Base-by-base conservation (phyloP, 2,329 filamentous ascomycete species). In the Talaromyces amestolkiae region DNA sequence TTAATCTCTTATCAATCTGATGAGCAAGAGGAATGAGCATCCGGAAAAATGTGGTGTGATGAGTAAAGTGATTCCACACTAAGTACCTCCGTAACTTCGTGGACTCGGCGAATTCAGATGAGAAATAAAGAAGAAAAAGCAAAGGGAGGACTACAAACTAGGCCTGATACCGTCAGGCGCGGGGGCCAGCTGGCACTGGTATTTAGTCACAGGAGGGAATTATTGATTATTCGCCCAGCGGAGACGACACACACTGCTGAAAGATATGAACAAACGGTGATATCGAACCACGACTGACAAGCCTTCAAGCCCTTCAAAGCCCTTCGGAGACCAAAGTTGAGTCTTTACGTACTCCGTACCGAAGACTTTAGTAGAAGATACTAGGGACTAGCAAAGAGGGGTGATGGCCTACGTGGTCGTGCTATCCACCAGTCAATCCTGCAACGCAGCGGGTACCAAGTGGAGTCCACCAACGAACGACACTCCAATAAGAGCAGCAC, bases 391-490 rank as follows among this genome's bases (percentile, higher is more conserved):
- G 60, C 43, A 24, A 58, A 58, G 27, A 47, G 51, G 61, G 49
- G 53, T 61, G 43, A 43, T 53, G 60, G 19, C 33, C 33, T 56
- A 65, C 64, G 64, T 65, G 64, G 64, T 58, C 51, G 51, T 62
- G 58, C 64, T 62, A 43, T 49, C 35, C 49, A 54, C 64, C 64
- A 65, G 58, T 65, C 64, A 61, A 61, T 49, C 24, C 37, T 35
- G 45, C 39, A 49, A 33, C 39, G 45, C 37, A 27, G 37, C 39
- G 56, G 56, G 45, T 27, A 22, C 56, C 37, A 45, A 59, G 56
- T 59, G 56, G 56, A 19, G 56, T 45, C 37, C 22, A 33, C 19
- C 13, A 24, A 43, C 37, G 22, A 24, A 45, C 17, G 17, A 11
- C 5, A 59, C 37, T 59, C 56, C 35, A 45, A 31, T 45, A 19